Evolutionary conservation across 345 rosid genomes (phyloP).

Genomic region (Eucalyptus camaldulensis): DNA sequence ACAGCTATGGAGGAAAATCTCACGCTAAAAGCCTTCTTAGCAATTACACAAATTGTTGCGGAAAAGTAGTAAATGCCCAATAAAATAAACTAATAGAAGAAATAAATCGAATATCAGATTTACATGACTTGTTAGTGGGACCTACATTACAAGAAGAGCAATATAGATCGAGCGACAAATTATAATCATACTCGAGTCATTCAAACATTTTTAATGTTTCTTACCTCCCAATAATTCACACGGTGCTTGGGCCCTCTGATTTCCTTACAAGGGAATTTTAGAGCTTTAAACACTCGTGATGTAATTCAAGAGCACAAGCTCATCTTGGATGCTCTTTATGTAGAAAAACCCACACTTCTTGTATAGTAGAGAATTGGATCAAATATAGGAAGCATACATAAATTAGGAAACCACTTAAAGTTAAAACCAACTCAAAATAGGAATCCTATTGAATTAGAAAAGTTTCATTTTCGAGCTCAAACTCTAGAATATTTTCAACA

Average conservation of each 20-base stretch:
- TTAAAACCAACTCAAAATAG: not conserved
- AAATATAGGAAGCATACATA: not conserved
- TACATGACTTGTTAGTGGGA: accelerated
- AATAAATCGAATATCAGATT: accelerated
- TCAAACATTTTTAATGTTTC: not conserved
- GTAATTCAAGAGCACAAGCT: not conserved
- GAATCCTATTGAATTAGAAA: not conserved
- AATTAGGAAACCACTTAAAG: not conserved
- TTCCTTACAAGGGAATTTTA: not conserved
- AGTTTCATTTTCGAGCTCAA: not conserved
- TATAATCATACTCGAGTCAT: not conserved
- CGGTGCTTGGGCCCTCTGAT: accelerated
- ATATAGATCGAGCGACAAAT: not conserved
- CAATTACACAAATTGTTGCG: not conserved
- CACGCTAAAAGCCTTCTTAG: not conserved
- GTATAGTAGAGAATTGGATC: not conserved
- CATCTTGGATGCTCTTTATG: not conserved
- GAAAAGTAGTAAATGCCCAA: accelerated
- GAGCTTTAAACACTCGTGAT: not conserved
- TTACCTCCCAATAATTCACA: not conserved
- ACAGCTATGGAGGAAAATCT: not conserved
- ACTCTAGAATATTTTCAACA: not conserved
- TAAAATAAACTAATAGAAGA: not conserved
- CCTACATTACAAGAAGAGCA: not conserved
- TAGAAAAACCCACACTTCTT: not conserved